These are phyloP conservation scores for Fusarium piperis DNA, from an alignment of 2,329 filamentous ascomycete genomes.

Conservation along the genomic window DNA sequence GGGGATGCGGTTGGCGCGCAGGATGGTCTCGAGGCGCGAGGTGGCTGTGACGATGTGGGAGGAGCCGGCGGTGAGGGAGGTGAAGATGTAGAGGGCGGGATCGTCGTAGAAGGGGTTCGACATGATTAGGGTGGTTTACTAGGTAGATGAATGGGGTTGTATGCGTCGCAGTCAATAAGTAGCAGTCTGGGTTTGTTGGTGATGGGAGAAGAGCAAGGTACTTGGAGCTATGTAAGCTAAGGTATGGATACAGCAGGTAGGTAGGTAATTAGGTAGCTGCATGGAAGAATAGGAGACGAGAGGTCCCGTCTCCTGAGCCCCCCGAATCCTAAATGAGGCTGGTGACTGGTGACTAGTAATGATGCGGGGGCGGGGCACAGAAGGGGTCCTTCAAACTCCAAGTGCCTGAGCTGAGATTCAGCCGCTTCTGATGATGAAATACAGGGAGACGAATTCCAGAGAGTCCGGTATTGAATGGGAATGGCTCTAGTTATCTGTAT, in stretches of 20 bases:
- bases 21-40: constrained; percentile 93
- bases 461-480: neutral
- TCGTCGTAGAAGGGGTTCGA: constrained; percentile 63
- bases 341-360: constrained; percentile 25
- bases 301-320: constrained; percentile 25
- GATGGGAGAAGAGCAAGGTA: neutral
- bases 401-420: neutral
- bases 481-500: neutral
- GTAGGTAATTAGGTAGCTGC: constrained; percentile 4
- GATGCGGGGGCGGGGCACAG: constrained; percentile 43
- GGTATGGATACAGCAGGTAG: neutral
- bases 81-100: constrained; percentile 90
- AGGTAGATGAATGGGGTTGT: neutral
- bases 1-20: constrained; percentile 92
- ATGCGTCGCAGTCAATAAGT: constrained; percentile 18
- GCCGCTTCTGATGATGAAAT: constrained; percentile 1
- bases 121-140: constrained; percentile 36
- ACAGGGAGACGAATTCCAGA: neutral
- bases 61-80: constrained; percentile 92
- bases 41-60: constrained; percentile 97
- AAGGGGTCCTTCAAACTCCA: constrained; percentile 12
- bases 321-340: constrained; percentile 18
- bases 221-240: constrained; percentile 32
- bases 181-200: neutral
- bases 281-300: constrained; percentile 29